These are phyloP conservation scores for Acacia acuminata DNA, from an alignment of 306 rosid species.

Conservation along the genomic window DNA sequence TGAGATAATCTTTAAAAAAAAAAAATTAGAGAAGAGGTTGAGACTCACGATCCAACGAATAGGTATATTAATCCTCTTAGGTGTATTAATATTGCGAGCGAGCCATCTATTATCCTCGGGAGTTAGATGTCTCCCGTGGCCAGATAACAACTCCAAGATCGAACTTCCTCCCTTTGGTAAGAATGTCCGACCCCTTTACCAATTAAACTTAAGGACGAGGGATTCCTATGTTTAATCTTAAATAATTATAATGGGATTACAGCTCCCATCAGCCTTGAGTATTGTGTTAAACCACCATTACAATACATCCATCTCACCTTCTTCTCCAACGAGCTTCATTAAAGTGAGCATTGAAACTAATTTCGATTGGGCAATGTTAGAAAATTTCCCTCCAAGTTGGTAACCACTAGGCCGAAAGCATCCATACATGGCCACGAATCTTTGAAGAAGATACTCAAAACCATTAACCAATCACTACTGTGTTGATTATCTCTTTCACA, in stretches of 20 bases:
- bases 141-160: too few relatives aligned
- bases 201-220: too few relatives aligned
- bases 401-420: slow-evolving; percentile 37
- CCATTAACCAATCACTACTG: slow-evolving; percentile 18
- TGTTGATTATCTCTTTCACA: not conserved
- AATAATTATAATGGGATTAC: not conserved
- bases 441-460: not conserved
- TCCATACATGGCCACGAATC: not conserved
- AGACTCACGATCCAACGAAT: too few relatives aligned
- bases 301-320: not conserved
- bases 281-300: not conserved
- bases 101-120: too few relatives aligned
- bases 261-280: not conserved
- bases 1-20: too few relatives aligned
- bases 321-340: not conserved
- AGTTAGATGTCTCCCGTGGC: too few relatives aligned
- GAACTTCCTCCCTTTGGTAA: too few relatives aligned
- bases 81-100: too few relatives aligned
- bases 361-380: not conserved
- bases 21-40: too few relatives aligned
- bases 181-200: too few relatives aligned
- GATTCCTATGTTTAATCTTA: too few relatives aligned
- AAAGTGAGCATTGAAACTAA: not conserved
- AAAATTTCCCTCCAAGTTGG: not conserved
- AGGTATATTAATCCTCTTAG: too few relatives aligned